These are phyloP conservation scores for Termitomyces sp. DNA, from an alignment of 1,284 basidiomycete species.

Conservation along the genomic window DNA sequence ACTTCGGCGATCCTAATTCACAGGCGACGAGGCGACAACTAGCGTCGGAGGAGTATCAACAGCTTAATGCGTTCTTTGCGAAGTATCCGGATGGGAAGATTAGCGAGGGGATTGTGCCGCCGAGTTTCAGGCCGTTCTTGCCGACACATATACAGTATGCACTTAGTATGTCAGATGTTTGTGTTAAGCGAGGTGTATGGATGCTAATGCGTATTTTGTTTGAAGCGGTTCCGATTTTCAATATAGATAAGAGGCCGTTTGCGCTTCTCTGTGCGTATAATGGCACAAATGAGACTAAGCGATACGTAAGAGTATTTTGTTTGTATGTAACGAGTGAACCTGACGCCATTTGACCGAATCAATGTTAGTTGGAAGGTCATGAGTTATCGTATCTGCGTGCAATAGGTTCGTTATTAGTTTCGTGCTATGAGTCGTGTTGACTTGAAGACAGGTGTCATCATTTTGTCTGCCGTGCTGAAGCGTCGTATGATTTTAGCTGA, in stretches of 20 bases:
- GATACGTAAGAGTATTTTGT: slow-evolving; percentile 54
- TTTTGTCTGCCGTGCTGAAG: slow-evolving; percentile 89
- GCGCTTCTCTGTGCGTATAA: slow-evolving; percentile 90
- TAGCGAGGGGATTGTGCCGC: slow-evolving; percentile 78
- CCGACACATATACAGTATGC: slow-evolving; percentile 81
- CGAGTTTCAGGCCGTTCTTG: slow-evolving; percentile 73
- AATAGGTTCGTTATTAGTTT: slow-evolving; percentile 45
- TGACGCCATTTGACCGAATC: slow-evolving; percentile 1
- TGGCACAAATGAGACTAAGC: slow-evolving; percentile 71
- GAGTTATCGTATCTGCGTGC: slow-evolving; percentile 90
- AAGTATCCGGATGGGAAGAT: slow-evolving; percentile 81
- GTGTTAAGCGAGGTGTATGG: not conserved
- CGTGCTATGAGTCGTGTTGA: not conserved
- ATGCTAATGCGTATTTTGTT: slow-evolving; percentile 3
- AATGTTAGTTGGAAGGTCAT: slow-evolving; percentile 76
- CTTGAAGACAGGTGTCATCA: slow-evolving; percentile 70
- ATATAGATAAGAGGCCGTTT: slow-evolving; percentile 91
- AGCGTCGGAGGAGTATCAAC: slow-evolving; percentile 64
- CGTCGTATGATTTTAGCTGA: slow-evolving; percentile 92
- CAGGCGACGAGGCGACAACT: slow-evolving; percentile 48
- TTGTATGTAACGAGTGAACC: not conserved
- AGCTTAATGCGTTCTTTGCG: slow-evolving; percentile 70
- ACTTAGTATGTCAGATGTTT: slow-evolving; percentile 49
- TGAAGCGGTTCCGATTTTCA: slow-evolving; percentile 85
- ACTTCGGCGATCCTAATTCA: slow-evolving; percentile 34